Evolutionary conservation across 768 basidiomycete genomes (phyloP).

Genomic region (Sporobolomyces pararoseus): DNA sequence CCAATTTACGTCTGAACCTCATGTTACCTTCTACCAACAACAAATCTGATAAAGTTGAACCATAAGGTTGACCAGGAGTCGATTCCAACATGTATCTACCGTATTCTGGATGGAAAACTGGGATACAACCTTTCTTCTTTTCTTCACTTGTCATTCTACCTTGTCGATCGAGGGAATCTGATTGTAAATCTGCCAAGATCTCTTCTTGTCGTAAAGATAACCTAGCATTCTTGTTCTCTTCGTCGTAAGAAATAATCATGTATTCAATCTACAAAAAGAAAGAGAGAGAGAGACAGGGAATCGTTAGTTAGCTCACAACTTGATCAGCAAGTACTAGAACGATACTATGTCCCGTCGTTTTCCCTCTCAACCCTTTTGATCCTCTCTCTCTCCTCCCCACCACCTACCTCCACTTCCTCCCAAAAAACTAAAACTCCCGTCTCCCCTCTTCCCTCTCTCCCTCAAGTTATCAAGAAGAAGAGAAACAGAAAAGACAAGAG

Average conservation of each 20-base stretch:
- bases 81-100: constrained; percentile 98
- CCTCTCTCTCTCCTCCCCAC: not conserved
- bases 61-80: constrained; percentile 92
- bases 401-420: not conserved
- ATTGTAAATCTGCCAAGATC: constrained; percentile 67
- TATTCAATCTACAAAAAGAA: constrained; percentile 72
- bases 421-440: not conserved
- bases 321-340: too few species aligned
- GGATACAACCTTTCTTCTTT: constrained; percentile 59
- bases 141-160: constrained; percentile 22
- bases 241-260: constrained; percentile 83
- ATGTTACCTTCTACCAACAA: constrained; percentile 89
- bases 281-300: not conserved
- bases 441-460: not conserved
- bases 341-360: too few species aligned
- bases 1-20: constrained; percentile 85
- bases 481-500: not conserved
- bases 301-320: constrained; percentile 18
- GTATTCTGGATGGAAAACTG: constrained; percentile 96
- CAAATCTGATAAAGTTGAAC: constrained; percentile 77
- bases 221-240: constrained; percentile 70
- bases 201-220: constrained; percentile 93
- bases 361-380: not conserved
- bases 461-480: not conserved
- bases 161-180: constrained; percentile 50